Evolutionary conservation across 1,284 basidiomycete genomes (phyloP).

Genomic region (Fomitopsis schrenkii): DNA sequence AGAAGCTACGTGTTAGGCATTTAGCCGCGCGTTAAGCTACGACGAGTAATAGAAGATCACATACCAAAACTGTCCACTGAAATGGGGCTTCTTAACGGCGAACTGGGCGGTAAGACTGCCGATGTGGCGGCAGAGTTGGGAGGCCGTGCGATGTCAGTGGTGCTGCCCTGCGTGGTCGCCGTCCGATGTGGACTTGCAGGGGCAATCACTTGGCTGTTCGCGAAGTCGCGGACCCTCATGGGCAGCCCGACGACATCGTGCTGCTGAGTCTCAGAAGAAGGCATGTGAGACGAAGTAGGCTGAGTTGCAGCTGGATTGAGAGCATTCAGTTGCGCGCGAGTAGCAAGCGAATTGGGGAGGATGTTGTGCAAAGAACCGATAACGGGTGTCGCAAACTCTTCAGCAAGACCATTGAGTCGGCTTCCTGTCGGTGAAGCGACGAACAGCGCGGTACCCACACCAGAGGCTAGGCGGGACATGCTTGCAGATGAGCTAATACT

Average conservation of each 20-base stretch:
- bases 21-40: conserved; percentile 1
- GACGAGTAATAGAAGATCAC: background rate
- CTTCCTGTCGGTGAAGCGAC: background rate
- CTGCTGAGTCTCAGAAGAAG: background rate
- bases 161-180: background rate
- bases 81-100: background rate
- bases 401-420: background rate
- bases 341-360: background rate
- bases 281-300: background rate
- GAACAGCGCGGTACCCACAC: background rate
- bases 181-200: background rate
- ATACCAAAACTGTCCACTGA: background rate
- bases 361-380: background rate
- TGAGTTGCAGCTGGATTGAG: background rate
- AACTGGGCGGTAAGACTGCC: background rate
- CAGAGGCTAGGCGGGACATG: background rate
- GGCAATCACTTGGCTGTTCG: background rate
- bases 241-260: background rate
- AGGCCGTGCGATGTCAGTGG: background rate
- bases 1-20: background rate
- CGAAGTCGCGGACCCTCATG: background rate
- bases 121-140: background rate
- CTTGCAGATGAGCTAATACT: background rate
- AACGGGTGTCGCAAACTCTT: background rate
- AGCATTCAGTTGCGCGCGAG: background rate